Evolutionary conservation across 176 grass and related monocot genomes (phyloP).

Genomic region (Hsuehochloa calcarea): DNA sequence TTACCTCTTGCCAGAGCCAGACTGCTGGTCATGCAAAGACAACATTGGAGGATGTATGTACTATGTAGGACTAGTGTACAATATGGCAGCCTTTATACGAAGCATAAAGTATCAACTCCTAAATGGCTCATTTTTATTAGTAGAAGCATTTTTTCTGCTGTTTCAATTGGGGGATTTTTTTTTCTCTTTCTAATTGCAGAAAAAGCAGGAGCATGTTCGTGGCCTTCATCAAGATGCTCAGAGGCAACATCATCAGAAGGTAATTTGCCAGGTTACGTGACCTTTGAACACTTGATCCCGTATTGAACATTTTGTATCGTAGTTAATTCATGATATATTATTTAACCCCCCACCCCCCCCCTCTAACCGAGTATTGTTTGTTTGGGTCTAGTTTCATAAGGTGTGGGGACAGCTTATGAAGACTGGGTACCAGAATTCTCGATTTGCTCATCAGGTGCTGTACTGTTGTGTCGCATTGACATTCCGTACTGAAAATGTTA

Average conservation of each 20-base stretch:
- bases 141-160: neutral
- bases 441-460: conserved; percentile 94
- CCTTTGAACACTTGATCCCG: neutral
- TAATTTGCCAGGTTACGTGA: conserved; percentile 21
- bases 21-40: neutral
- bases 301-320: neutral
- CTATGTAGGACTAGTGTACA: neutral
- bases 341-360: too few relatives aligned
- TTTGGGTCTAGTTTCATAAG: conserved; percentile 77
- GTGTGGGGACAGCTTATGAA: conserved; percentile 99
- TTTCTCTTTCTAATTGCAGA: conserved; percentile 40
- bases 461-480: neutral
- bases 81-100: neutral
- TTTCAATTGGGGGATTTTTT: neutral
- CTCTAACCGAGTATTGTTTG: neutral
- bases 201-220: conserved; percentile 62
- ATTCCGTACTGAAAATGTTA: neutral
- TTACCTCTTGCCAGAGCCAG: neutral
- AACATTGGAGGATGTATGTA: neutral
- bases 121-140: neutral
- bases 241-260: conserved; percentile 73
- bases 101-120: conserved; percentile 2
- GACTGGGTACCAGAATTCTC: conserved; percentile 97
- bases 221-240: conserved; percentile 79
- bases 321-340: too few relatives aligned